phyloP scores from a whole-genome alignment of 2,329 filamentous ascomycete genomes.

The Grosmannia clavigera region DNA sequence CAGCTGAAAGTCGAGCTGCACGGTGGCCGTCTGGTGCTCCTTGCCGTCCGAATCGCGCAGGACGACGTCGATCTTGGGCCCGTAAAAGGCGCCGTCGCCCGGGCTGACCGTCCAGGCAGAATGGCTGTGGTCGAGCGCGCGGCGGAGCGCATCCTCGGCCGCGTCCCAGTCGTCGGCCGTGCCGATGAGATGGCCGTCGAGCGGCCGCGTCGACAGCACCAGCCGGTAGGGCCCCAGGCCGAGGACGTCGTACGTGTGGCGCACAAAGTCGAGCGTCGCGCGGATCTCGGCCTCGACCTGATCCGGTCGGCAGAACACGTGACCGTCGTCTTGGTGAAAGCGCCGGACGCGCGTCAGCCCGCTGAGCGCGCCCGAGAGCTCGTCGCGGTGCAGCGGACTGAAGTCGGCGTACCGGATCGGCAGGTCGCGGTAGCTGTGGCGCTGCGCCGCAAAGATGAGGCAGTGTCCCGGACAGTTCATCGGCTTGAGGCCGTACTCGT shows the following conservation, averaged over 20 bases:
- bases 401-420: slow-evolving; percentile 93
- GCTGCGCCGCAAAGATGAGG: slow-evolving; percentile 71
- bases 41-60: slow-evolving; percentile 70
- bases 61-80: slow-evolving; percentile 83
- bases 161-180: slow-evolving; percentile 53
- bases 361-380: slow-evolving; percentile 81
- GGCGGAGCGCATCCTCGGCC: slow-evolving; percentile 54
- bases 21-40: slow-evolving; percentile 78
- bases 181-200: slow-evolving; percentile 61
- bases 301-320: slow-evolving; percentile 69
- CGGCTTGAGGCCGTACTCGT: slow-evolving; percentile 74
- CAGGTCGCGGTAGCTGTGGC: slow-evolving; percentile 78
- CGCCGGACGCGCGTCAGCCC: slow-evolving; percentile 85
- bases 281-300: slow-evolving; percentile 67
- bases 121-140: slow-evolving; percentile 50
- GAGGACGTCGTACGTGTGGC: slow-evolving; percentile 58
- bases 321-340: slow-evolving; percentile 93
- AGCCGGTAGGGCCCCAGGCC: slow-evolving; percentile 61
- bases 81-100: slow-evolving; percentile 82
- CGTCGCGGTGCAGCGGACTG: slow-evolving; percentile 88
- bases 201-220: slow-evolving; percentile 65
- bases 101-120: slow-evolving; percentile 62
- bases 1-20: slow-evolving; percentile 83
- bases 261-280: slow-evolving; percentile 61
- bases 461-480: slow-evolving; percentile 98